Evolutionary conservation across 495 filamentous ascomycete genomes (phyloP), one percentile per base, ranked within the genome.

Genomic region (Aspergillus incahuasiensis): DNA sequence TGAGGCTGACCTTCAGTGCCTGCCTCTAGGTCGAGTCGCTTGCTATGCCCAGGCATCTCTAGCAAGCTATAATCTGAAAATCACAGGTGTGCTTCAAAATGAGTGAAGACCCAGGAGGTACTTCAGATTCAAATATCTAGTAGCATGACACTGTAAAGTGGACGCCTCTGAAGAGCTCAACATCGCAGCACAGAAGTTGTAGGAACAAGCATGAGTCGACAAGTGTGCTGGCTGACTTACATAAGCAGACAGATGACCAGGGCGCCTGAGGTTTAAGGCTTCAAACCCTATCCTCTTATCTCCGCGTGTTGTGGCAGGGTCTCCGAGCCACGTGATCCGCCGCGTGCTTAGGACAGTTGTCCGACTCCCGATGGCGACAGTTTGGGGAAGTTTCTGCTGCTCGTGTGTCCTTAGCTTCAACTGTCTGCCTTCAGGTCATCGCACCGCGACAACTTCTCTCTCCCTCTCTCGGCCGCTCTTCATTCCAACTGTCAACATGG

Each of bases 401-500:
- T 57, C 63, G 60, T 54, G 61, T 55, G 57, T 57, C 61, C 63
- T 63, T 59, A 42, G 19, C 34, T 35, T 48, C 52, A 49, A 41
- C 47, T 28, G 52, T 53, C 43, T 48, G 32, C 47, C 12, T 57
- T 48, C 35, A 53, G 46, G 55, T 55, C 22, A 60, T 50, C 46
- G 60, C 55, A 40, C 38, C 15, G 58, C 38, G 28, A 50, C 51
- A 45, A 39, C 46, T 24, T 39, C 22, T 22, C 42, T 54, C 39
- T 38, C 39, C 7, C 11, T 5, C 42, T 5, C 42, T 52, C 57
- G 54, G 62, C 60, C 35, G 53, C 54, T 25, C n/a, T 51, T 35
- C 47, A 39, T 25, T 34, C 15, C 38, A 40, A 52, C 55, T 56
- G 59, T 48, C 71, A 76, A 73, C 60, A 78, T 78, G 74, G 72